Base-by-base conservation (phyloP, 345 rosid genomes). In the Pistacia atlantica region DNA sequence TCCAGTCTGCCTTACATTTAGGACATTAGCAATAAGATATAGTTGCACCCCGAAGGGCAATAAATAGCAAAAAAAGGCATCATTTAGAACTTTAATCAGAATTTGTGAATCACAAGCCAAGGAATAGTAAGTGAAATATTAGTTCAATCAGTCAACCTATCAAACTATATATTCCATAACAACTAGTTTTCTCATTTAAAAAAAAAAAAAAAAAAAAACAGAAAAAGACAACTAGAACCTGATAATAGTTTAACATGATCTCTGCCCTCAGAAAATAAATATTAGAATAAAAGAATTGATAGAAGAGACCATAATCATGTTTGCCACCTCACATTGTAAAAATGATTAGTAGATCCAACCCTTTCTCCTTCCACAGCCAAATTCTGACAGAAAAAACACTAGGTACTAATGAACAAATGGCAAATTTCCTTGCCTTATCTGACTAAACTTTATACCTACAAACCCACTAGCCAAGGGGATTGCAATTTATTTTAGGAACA, bases 1-100 rank as follows among this genome's bases (percentile, higher is more conserved):
- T 71, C 91, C 91, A 0, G 91, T 89, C 93, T 89, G 81, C 62
- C 65, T 67, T 78, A 62, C 69, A 75, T 17, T 49, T 58, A 75
- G 59, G 38, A 64, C 45, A 69, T 75, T 70, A 25, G 71, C 25
- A 37, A 78, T 73, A 28, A 14, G 48, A 28, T 17, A 58, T 60
- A 54, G 65, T 65, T 42, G 20, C 25, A 64, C 17, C 71, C 20
- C 54, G 9, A 78, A 46, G 45, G n/a, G 37, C 25, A 20, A 20
- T 42, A 16, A 14, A 51, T 2, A 0, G 10, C 31, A 52, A 58
- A 38, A 61, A 48, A 31, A 2, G 6, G 22, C 33, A 8, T 11
- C 38, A 37, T 20, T 11, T 2, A 64, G 51, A 63, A 74, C 61
- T 74, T 33, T 1, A 3, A 31, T 18, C 28, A 18, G 13, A 48